These are phyloP conservation scores for Zymoseptoria tritici DNA, from an alignment of 2,329 filamentous ascomycete species.

Conservation along the genomic window DNA sequence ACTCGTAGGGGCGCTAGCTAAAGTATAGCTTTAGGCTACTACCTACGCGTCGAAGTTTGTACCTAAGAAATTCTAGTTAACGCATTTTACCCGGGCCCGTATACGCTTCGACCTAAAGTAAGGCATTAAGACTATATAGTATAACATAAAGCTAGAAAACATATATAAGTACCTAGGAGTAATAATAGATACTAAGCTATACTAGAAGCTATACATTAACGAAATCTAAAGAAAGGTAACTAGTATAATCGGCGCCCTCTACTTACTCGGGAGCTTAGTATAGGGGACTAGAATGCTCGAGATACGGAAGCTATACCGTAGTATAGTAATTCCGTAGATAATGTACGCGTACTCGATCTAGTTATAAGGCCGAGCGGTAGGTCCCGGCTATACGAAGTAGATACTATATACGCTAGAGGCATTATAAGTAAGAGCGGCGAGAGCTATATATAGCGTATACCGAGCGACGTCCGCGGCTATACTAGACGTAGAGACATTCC, in stretches of 20 bases:
- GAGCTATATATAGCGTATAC: too few relatives aligned
- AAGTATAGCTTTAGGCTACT: neutral
- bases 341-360: too few relatives aligned
- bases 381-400: too few relatives aligned
- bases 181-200: conserved; percentile 3
- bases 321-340: too few relatives aligned
- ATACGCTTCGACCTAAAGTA: neutral
- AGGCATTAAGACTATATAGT: conserved; percentile 1
- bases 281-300: neutral
- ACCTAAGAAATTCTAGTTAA: conserved; percentile 1
- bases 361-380: too few relatives aligned
- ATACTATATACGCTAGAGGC: too few relatives aligned
- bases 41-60: conserved; percentile 1
- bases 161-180: conserved; percentile 1
- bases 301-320: too few relatives aligned
- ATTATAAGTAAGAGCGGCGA: too few relatives aligned
- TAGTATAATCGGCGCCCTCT: neutral
- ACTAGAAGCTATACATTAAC: conserved; percentile 1
- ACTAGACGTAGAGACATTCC: too few relatives aligned
- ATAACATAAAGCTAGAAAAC: neutral
- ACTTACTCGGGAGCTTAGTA: conserved; percentile 1
- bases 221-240: conserved; percentile 1
- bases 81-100: neutral
- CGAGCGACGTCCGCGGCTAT: too few relatives aligned
- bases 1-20: neutral